Base-by-base conservation (phyloP, 1,139 yeast genomes). In the Sugiyamaella paludigena region DNA sequence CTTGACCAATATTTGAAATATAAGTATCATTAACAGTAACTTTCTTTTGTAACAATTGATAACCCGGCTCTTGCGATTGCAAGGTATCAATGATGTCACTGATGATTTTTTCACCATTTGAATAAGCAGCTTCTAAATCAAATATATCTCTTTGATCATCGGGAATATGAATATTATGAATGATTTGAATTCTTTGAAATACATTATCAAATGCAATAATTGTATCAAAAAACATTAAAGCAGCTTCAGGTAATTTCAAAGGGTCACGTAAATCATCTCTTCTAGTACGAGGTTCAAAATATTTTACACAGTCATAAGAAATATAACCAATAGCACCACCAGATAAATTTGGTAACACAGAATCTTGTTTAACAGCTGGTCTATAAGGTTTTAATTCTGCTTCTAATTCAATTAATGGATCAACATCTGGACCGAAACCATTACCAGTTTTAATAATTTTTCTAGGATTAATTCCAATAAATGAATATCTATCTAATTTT, bases 281-380 rank as follows among this genome's bases (percentile, higher is more conserved):
- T 52, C 76, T 76, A 1, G 98, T 91, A 62, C 78, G 84, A 50
- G 98, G 98, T 69, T 92, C 98, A 61, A 92, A 92, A 68, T 92
- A 92, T 63, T 88, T 86, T 63, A 92, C 85, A 73, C 99, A 92
- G 67, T 94, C 99, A 63, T 92, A 92, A 0, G 97, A 87, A 42
- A 92, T 82, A 64, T 89, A 92, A 0, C 98, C 98, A 45, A 92
- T 78, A 8, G 98, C 98, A 55, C 98, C 99, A 48, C 99, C 98
- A 61, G 92, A 83, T 50, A 91, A 74, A 55, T 79, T 79, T 8
- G 97, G 97, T 10, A 55, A 43, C 30, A 61, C 56, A 2, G 66
- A 61, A 50, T 86, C 71, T 35, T 95, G 94, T 37, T 84, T 71
- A 19, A 5, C 5, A 0, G 92, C 88, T 61, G 87, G 89, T 49